Evolutionary conservation across 768 basidiomycete genomes (phyloP), one percentile per base, ranked within the genome.

Genomic region (Kwoniella sp.): DNA sequence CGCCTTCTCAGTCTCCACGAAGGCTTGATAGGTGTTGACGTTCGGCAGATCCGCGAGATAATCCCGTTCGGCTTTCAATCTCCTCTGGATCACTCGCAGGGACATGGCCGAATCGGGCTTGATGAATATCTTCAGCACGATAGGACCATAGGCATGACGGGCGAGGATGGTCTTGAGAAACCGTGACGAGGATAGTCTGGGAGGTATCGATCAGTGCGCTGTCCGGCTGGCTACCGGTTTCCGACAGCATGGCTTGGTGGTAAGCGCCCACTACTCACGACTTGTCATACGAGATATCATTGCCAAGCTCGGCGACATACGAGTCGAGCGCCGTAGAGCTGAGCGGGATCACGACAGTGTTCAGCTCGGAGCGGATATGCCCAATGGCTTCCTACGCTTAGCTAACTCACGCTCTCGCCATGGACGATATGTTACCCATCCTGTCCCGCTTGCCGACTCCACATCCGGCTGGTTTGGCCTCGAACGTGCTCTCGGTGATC

Each of bases 1-100:
- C 6, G 92, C 95, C 70, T 87, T 88, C 63, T 96, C 95, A 0
- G 91, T 95, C 76, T 98, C 95, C 3, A 89, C 82, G 50, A 92
- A 89, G 0, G 83, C 79, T 59, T 92, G 89, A 69, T 91, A 92
- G 54, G 83, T 84, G 73, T 91, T 88, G 9, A 92, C 81, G 73
- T 96, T 95, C 2, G 86, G 80, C 31, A 95, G 83, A 71, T 92
- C 91, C 3, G 78, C 74, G 31, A 99, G 77, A 0, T 85, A 80
- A 55, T 96, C 91, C 56, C 88, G 80, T 69, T 96, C 90, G 51
- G 83, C 92, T 76, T 92, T 95, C 60, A 96, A 76, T 56, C 86
- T 78, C 48, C 84, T 77, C 46, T 85, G 82, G 63, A 92, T 86
- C 40, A 80, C 82, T 52, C 84, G 75, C 65, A 96, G 76, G 11